Evolutionary conservation across 257 asterid genomes (phyloP).

Genomic region (Mitragyna speciosa): DNA sequence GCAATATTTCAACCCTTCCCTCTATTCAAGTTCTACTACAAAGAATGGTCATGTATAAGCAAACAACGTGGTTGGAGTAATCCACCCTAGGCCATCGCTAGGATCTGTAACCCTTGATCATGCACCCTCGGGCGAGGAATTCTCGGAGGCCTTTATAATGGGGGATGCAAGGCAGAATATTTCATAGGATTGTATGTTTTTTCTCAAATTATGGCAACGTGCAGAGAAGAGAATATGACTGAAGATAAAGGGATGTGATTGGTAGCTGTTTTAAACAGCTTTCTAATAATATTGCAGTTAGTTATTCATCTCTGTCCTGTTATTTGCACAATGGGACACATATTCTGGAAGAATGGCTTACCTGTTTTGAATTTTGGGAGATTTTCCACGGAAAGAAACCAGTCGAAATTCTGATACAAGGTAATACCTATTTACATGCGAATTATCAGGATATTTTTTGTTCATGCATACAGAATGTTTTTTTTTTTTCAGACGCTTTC

Average conservation of each 20-base stretch:
- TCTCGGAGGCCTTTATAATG: too few species aligned
- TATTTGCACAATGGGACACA: not conserved
- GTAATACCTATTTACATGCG: not conserved
- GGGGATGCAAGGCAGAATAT: too few species aligned
- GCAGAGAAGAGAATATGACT: not conserved
- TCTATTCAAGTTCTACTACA: not conserved
- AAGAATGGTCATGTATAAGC: not conserved
- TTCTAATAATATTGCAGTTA: not conserved
- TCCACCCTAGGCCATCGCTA: not conserved
- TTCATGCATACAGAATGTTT: not conserved
- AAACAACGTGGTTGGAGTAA: not conserved
- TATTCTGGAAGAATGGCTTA: not conserved
- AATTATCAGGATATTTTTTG: not conserved
- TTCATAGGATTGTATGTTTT: not conserved
- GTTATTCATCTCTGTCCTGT: not conserved
- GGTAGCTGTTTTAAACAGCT: not conserved
- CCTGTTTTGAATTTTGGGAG: not conserved
- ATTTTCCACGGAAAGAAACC: not conserved
- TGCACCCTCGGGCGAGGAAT: not conserved
- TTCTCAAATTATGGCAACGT: not conserved
- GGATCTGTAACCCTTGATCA: not conserved
- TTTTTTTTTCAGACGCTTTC: constrained; percentile 57
- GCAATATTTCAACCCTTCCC: not conserved
- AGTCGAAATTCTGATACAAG: not conserved
- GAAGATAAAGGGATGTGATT: not conserved